Conservation (phyloP, 2,329 filamentous ascomycete genomes). For the Colletotrichum orchidophilum region DNA sequence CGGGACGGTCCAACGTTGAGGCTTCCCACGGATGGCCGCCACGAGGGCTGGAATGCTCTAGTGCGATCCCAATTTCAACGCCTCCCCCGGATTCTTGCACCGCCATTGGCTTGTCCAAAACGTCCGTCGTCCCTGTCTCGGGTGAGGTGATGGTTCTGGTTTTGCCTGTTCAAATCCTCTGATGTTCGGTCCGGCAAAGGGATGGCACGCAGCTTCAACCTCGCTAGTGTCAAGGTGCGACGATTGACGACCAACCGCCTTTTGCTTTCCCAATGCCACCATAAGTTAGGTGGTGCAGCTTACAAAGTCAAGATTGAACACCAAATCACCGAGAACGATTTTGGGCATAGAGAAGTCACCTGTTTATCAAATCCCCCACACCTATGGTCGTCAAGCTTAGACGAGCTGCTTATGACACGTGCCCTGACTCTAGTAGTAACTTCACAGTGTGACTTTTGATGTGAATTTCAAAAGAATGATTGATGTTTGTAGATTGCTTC, state of each 20-base stretch:
- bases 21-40: not conserved
- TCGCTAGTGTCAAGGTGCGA: not conserved
- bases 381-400: no score
- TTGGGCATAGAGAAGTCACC: no score
- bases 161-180: constrained; percentile 8
- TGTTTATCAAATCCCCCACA: no score
- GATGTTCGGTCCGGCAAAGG: constrained; percentile 16
- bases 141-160: not conserved
- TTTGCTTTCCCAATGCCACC: no score
- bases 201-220: not conserved
- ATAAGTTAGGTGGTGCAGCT: no score
- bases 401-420: no score
- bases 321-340: not conserved
- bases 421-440: no score
- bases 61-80: constrained; percentile 11
- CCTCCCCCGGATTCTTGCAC: not conserved
- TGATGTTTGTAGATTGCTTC: no score
- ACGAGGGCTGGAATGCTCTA: not conserved
- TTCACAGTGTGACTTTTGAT: no score
- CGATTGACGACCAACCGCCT: not conserved
- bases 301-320: no score
- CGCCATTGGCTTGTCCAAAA: not conserved
- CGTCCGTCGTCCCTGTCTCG: not conserved
- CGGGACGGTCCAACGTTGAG: constrained; percentile 13
- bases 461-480: no score